Percentiles rank a stretch among this genome's conserved stretches.
Conservation (phyloP, 768 basidiomycete genomes). For the Rhizopogon rudus region DNA sequence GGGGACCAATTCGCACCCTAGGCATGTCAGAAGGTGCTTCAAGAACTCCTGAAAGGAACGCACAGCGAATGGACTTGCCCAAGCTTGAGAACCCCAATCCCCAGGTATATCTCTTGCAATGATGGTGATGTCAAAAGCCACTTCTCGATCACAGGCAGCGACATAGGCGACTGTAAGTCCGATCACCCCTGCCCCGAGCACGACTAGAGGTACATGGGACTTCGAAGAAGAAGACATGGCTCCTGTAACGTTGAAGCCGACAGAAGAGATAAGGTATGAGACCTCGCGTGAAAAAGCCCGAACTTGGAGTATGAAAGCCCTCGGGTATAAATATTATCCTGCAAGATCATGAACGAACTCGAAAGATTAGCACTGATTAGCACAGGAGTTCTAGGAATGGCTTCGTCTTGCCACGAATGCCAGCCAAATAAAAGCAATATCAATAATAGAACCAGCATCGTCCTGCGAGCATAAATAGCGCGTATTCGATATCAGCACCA, state of each 20-base stretch:
- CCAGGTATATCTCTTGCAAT: conserved; percentile 34
- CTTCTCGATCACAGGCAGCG: conserved; percentile 18
- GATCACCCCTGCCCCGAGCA: conserved; percentile 36
- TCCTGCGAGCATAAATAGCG: not conserved
- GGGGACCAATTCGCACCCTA: conserved; percentile 48
- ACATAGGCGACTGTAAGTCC: conserved; percentile 33
- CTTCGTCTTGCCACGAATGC: not conserved
- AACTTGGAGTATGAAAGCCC: not conserved
- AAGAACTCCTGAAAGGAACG: conserved; percentile 8
- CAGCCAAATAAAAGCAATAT: not conserved
- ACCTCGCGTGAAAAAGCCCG: not conserved
- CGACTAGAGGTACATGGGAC: conserved; percentile 17
- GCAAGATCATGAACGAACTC: no score
- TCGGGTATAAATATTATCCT: not conserved
- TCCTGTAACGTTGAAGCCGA: not conserved
- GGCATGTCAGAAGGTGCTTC: not conserved
- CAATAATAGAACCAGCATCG: not conserved
- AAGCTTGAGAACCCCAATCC: conserved; percentile 36
- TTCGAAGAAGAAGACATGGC: conserved; percentile 10
- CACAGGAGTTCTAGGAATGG: not conserved
- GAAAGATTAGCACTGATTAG: no score
- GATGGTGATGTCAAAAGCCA: conserved; percentile 19
- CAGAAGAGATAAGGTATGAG: not conserved
- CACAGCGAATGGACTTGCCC: conserved; percentile 50
- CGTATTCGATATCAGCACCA: not conserved